These are phyloP conservation scores for Pseudogymnoascus sp. DNA, from an alignment of 2,329 filamentous ascomycete species.

Conservation along the genomic window DNA sequence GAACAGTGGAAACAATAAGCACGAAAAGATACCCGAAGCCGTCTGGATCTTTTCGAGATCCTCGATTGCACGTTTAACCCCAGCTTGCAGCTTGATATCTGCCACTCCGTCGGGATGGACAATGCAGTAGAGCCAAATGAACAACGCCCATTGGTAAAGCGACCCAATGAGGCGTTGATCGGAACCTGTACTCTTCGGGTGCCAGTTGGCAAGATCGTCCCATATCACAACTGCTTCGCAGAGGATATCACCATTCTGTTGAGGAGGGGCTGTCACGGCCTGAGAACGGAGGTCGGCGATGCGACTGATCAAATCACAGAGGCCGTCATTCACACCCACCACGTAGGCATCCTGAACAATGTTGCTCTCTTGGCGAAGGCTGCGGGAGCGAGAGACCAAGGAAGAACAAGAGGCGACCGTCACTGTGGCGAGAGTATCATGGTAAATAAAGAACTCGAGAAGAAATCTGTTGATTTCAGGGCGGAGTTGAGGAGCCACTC, in stretches of 20 bases:
- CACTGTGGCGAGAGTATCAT: conserved; percentile 18
- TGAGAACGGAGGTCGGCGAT: conserved; percentile 17
- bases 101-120: conserved; percentile 12
- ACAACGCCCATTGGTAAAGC: conserved; percentile 17
- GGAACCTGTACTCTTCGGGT: neutral
- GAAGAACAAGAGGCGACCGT: conserved; percentile 11
- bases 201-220: conserved; percentile 17
- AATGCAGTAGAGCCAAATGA: conserved; percentile 20
- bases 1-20: conserved; percentile 21
- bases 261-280: neutral
- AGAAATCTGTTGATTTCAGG: conserved; percentile 18
- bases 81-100: conserved; percentile 12
- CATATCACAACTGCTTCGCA: conserved; percentile 15
- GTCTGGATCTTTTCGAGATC: conserved; percentile 16
- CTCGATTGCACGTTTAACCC: conserved; percentile 10
- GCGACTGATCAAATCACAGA: conserved; percentile 16
- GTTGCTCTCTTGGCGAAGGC: neutral
- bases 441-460: conserved; percentile 21
- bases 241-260: conserved; percentile 9
- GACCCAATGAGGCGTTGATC: conserved; percentile 11
- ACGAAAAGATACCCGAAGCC: conserved; percentile 16
- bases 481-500: conserved; percentile 2
- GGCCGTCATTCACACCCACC: conserved; percentile 16
- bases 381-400: neutral
- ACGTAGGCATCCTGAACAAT: conserved; percentile 10